phyloP scores from a whole-genome alignment of 139 green algal genomes.

The Closterium sp. region DNA sequence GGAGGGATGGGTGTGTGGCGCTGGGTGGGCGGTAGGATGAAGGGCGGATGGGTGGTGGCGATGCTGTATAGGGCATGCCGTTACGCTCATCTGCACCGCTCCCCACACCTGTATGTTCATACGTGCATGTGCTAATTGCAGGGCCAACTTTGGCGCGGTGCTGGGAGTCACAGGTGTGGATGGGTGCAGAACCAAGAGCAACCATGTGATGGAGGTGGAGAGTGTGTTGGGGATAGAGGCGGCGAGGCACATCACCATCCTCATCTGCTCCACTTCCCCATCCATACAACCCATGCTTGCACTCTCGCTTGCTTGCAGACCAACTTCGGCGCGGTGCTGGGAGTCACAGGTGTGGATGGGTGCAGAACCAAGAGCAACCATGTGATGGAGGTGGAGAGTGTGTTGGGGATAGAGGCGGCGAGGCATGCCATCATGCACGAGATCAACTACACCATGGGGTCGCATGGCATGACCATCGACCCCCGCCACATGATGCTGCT shows the following conservation, averaged over 20 bases:
- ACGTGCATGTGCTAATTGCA: neutral
- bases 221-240: conserved; percentile 90
- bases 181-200: conserved; percentile 74
- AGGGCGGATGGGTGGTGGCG: neutral
- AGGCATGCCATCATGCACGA: conserved; percentile 78
- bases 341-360: conserved; percentile 75
- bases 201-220: conserved; percentile 91
- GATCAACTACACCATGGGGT: conserved; percentile 88
- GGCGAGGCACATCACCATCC: conserved; percentile 68
- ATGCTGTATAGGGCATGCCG: no score
- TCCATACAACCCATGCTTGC: neutral
- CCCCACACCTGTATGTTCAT: neutral
- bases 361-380: conserved; percentile 85
- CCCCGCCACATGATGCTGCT: conserved; percentile 93
- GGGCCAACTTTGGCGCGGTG: conserved; percentile 69
- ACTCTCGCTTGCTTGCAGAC: conserved; percentile 13
- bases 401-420: conserved; percentile 93
- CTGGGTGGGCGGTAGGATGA: neutral
- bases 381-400: conserved; percentile 80
- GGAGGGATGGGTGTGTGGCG: neutral
- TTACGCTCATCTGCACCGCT: no score
- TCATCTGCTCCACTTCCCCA: conserved; percentile 53
- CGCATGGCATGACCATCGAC: conserved; percentile 96
- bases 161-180: conserved; percentile 81
- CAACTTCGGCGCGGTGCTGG: conserved; percentile 78